phyloP scores from a whole-genome alignment of 2,329 filamentous ascomycete genomes.

The Colletotrichum tofieldiae region DNA sequence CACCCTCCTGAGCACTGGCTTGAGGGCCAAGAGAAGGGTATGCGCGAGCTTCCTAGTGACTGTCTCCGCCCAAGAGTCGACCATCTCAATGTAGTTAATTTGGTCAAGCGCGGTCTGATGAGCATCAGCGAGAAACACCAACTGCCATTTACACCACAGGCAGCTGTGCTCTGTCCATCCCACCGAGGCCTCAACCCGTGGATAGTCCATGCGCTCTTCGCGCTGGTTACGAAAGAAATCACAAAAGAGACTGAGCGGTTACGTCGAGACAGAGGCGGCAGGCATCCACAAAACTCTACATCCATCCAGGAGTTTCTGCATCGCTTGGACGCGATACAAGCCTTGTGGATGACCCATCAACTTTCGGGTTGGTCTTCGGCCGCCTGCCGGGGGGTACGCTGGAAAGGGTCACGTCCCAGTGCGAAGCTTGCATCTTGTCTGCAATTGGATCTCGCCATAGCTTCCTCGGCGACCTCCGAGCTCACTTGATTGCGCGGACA shows the following conservation, averaged over 20 bases:
- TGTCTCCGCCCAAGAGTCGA: conserved; percentile 48
- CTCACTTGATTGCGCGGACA: conserved; percentile 58
- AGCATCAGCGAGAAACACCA: conserved; percentile 50
- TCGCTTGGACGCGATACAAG: conserved; percentile 52
- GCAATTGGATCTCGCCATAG: conserved; percentile 61
- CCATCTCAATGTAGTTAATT: conserved; percentile 46
- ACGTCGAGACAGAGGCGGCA: conserved; percentile 45
- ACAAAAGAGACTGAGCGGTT: conserved; percentile 52
- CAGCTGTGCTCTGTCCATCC: conserved; percentile 57
- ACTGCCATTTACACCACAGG: conserved; percentile 47
- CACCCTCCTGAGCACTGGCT: conserved; percentile 56
- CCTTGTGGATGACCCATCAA: conserved; percentile 57
- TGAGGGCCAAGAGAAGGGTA: conserved; percentile 50
- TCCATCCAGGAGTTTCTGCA: conserved; percentile 48
- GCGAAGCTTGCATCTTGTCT: conserved; percentile 69
- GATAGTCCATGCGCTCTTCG: conserved; percentile 61
- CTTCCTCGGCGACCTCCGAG: conserved; percentile 62
- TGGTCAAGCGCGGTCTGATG: conserved; percentile 53
- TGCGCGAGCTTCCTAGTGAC: conserved; percentile 46
- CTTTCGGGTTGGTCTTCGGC: conserved; percentile 56
- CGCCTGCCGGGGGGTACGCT: conserved; percentile 47
- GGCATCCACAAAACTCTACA: background rate
- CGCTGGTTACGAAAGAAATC: conserved; percentile 59
- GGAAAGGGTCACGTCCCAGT: conserved; percentile 54
- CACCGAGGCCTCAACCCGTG: conserved; percentile 60